Conservation (phyloP, 2,329 filamentous ascomycete genomes). For the Penicillium sp. region DNA sequence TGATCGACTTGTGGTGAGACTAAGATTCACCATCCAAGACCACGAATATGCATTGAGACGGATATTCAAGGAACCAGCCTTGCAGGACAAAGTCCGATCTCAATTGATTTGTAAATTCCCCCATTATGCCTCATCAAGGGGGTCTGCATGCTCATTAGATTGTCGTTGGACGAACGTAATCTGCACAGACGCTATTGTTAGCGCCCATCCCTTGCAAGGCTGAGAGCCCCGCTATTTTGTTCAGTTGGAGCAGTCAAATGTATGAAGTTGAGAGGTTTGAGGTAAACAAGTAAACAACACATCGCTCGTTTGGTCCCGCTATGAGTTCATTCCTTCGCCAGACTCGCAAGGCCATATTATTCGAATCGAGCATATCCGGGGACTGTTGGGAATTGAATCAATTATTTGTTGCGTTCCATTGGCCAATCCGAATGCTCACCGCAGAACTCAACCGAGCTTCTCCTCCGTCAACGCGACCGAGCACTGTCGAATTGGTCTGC, state of each 20-base stretch:
- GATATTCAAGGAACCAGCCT: constrained; percentile 10
- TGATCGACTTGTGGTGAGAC: constrained; percentile 14
- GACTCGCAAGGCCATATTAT: not conserved
- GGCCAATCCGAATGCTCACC: not conserved
- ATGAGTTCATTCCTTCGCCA: not conserved
- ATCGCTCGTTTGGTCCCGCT: not conserved
- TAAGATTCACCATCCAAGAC: not conserved
- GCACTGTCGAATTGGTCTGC: not conserved
- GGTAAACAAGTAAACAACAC: too few species aligned
- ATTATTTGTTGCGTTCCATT: not conserved
- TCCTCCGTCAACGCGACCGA: not conserved
- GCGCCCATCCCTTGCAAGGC: constrained; percentile 6
- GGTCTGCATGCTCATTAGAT: not conserved
- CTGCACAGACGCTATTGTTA: not conserved
- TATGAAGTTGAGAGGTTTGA: too few species aligned
- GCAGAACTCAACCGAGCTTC: not conserved
- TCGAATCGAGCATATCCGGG: not conserved
- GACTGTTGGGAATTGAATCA: not conserved
- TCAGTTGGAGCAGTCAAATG: too few species aligned
- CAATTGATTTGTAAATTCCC: not conserved
- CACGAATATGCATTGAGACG: not conserved
- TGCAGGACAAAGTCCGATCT: constrained; percentile 7
- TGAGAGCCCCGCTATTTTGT: not conserved
- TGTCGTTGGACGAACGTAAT: not conserved
- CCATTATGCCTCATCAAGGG: not conserved